A percentile compares a stretch with the other conserved stretches of the same genome.
These are phyloP conservation scores for Astrephomene gubernaculifera DNA, from an alignment of 139 green algal species.

Conservation along the genomic window DNA sequence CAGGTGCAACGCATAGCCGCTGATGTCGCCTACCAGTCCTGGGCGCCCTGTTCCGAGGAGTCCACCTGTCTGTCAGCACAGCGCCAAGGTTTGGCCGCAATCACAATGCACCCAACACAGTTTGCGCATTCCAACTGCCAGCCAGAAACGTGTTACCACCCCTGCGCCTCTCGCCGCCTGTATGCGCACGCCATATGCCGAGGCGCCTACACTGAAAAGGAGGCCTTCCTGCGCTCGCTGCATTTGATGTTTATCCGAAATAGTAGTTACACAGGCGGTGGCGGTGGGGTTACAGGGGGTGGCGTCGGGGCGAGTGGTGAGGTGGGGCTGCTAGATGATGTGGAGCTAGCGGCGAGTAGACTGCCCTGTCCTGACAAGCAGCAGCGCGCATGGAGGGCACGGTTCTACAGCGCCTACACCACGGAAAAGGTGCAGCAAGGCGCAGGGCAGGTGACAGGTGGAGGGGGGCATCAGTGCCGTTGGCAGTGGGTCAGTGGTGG, in stretches of 20 bases:
- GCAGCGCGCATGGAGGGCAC: neutral
- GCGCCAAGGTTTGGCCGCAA: neutral
- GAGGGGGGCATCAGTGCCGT: no score
- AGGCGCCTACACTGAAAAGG: neutral
- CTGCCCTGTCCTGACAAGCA: conserved; percentile 10
- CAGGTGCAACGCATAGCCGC: conserved; percentile 24
- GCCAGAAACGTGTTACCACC: neutral
- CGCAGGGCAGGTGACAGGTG: no score
- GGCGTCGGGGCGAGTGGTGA: no score
- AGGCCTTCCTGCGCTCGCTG: neutral
- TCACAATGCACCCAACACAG: conserved; percentile 4
- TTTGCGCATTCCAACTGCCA: conserved; percentile 22
- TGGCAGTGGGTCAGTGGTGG: no score
- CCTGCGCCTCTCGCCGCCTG: conserved; percentile 17
- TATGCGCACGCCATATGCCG: conserved; percentile 36
- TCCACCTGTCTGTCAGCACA: neutral
- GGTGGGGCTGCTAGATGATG: neutral
- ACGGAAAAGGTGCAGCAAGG: no score
- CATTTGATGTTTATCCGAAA: neutral
- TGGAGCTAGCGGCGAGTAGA: neutral
- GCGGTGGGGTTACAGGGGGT: no score
- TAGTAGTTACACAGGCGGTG: neutral
- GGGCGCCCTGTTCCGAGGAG: conserved; percentile 20
- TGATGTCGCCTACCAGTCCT: conserved; percentile 2
- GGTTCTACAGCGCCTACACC: no score